Evolutionary conservation across 2,329 filamentous ascomycete genomes (phyloP).

Genomic region (Ascocoryne sarcoides): DNA sequence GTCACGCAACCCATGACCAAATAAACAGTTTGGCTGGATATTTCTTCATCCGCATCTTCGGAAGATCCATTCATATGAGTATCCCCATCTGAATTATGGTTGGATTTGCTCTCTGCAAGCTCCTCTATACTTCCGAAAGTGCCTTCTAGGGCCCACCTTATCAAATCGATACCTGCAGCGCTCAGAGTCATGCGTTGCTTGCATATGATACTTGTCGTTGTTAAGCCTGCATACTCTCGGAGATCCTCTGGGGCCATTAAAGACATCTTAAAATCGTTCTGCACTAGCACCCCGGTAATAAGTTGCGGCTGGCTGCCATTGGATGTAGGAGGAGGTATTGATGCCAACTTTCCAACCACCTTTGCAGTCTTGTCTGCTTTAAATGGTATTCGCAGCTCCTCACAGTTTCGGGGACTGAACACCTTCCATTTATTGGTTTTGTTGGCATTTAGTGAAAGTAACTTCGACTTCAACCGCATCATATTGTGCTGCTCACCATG

Average conservation of each 20-base stretch:
- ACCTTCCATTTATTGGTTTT: slow-evolving; percentile 78
- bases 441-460: slow-evolving; percentile 81
- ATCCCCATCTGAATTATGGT: slow-evolving; percentile 35
- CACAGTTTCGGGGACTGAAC: slow-evolving; percentile 88
- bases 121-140: slow-evolving; percentile 84
- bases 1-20: slow-evolving; percentile 85
- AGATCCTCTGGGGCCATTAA: slow-evolving; percentile 96
- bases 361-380: slow-evolving; percentile 92
- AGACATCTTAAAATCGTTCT: slow-evolving; percentile 95
- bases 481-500: slow-evolving; percentile 97
- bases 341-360: slow-evolving; percentile 87
- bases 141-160: slow-evolving; percentile 88
- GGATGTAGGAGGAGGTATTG: slow-evolving; percentile 52
- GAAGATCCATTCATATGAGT: slow-evolving; percentile 30
- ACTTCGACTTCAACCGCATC: slow-evolving; percentile 91
- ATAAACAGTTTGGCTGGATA: slow-evolving; percentile 47
- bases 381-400: slow-evolving; percentile 91
- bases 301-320: slow-evolving; percentile 46
- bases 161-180: slow-evolving; percentile 81
- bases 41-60: slow-evolving; percentile 58
- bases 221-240: slow-evolving; percentile 92
- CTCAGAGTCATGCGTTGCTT: slow-evolving; percentile 82
- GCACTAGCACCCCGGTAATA: slow-evolving; percentile 84
- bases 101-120: slow-evolving; percentile 31
- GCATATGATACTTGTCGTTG: slow-evolving; percentile 88